Evolutionary conservation across 768 basidiomycete genomes (phyloP).

Genomic region (Lepiota venenata): DNA sequence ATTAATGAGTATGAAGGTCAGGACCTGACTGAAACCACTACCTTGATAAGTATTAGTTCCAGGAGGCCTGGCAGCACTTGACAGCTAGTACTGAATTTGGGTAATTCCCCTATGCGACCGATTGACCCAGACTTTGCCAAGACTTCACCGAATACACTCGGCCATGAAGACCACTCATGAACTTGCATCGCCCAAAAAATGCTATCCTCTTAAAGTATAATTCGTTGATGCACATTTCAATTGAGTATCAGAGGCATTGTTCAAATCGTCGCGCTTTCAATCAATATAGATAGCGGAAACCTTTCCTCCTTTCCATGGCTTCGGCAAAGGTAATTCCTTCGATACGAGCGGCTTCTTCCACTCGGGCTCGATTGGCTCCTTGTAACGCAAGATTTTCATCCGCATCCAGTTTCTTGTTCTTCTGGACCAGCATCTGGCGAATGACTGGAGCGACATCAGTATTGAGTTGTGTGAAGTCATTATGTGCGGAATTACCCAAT

Average conservation of each 20-base stretch:
- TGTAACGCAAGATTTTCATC: slow-evolving; percentile 43
- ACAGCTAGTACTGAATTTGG: not conserved
- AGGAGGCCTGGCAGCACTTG: not conserved
- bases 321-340: slow-evolving; percentile 61
- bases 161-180: no score
- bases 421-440: slow-evolving; percentile 43
- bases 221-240: not conserved
- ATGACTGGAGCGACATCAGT: slow-evolving; percentile 27
- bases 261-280: not conserved
- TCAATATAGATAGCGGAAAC: slow-evolving; percentile 57
- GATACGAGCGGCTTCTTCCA: slow-evolving; percentile 54
- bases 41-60: no score
- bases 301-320: slow-evolving; percentile 51
- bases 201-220: no score
- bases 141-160: no score
- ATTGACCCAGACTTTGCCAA: no score
- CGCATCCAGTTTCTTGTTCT: slow-evolving; percentile 48
- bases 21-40: no score
- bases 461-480: not conserved
- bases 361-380: slow-evolving; percentile 42
- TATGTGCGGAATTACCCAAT: slow-evolving; percentile 20
- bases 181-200: no score
- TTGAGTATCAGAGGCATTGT: not conserved
- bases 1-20: no score
- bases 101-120: no score